Evolutionary conservation across 768 basidiomycete genomes (phyloP).

Genomic region (Sistotremastrum suecicum): DNA sequence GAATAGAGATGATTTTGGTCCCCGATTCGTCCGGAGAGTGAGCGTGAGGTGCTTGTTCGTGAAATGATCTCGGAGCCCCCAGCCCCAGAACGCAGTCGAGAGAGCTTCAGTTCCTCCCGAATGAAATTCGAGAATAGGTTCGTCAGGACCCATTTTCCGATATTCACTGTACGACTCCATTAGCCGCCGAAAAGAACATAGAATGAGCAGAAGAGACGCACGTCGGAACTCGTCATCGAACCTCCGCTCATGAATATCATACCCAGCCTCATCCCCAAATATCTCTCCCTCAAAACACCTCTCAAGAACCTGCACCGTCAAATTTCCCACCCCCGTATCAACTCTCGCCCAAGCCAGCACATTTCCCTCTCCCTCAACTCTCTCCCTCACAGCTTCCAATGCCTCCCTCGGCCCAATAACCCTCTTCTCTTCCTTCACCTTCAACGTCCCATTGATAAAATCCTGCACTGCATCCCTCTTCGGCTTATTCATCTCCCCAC

Average conservation of each 20-base stretch:
- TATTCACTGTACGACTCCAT: slow-evolving; percentile 45
- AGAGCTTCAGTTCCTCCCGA: slow-evolving; percentile 41
- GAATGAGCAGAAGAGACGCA: slow-evolving; percentile 24
- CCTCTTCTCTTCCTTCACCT: slow-evolving; percentile 9
- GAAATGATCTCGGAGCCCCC: background rate
- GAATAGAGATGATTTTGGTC: slow-evolving; percentile 9
- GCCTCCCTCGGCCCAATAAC: slow-evolving; percentile 67
- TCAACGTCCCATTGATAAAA: slow-evolving; percentile 13
- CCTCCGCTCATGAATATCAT: slow-evolving; percentile 33
- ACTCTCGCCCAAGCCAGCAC: slow-evolving; percentile 74
- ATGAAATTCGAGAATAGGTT: slow-evolving; percentile 77
- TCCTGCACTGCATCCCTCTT: slow-evolving; percentile 19
- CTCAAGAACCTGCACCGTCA: slow-evolving; percentile 80
- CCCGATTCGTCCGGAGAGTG: background rate
- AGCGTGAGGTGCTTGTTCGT: background rate
- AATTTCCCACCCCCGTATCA: slow-evolving; percentile 80
- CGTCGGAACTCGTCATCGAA: slow-evolving; percentile 71
- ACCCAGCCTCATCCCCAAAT: slow-evolving; percentile 85
- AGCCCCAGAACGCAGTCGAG: slow-evolving; percentile 9
- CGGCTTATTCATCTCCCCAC: slow-evolving; percentile 17
- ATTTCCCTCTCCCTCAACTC: slow-evolving; percentile 91
- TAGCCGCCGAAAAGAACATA: background rate
- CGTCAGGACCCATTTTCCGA: slow-evolving; percentile 82
- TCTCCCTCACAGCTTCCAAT: slow-evolving; percentile 73
- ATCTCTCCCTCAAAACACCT: slow-evolving; percentile 89